Conservation (phyloP, 192 early-diverging fungal genomes). For the Backusella circina region DNA sequence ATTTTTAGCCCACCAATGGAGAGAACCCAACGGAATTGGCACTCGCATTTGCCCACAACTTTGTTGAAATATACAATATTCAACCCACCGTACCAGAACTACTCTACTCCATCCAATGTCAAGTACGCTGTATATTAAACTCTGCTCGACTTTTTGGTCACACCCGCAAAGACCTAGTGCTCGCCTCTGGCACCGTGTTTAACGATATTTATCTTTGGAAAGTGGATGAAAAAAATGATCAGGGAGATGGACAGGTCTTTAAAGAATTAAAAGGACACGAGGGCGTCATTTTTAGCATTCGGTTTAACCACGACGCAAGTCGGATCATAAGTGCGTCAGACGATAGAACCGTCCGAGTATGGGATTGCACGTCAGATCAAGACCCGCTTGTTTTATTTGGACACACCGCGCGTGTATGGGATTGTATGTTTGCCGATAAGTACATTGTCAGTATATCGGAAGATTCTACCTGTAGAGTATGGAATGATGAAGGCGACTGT, state of each 20-base stretch:
- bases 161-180: conserved; percentile 39
- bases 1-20: not conserved
- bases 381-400: conserved; percentile 53
- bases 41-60: conserved; percentile 74
- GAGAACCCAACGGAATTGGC: conserved; percentile 42
- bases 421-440: conserved; percentile 54
- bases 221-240: conserved; percentile 29
- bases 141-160: conserved; percentile 68
- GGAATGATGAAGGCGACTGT: conserved; percentile 56
- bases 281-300: conserved; percentile 77
- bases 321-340: conserved; percentile 71
- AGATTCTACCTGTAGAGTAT: conserved; percentile 79
- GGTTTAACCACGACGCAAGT: conserved; percentile 59
- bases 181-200: conserved; percentile 83
- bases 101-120: conserved; percentile 50
- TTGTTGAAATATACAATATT: conserved; percentile 55
- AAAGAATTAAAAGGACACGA: conserved; percentile 57
- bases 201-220: conserved; percentile 78
- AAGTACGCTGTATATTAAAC: conserved; percentile 70
- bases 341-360: conserved; percentile 78
- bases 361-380: conserved; percentile 24
- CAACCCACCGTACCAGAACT: conserved; percentile 12
- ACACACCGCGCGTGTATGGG: conserved; percentile 80
- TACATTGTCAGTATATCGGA: conserved; percentile 70
- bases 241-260: conserved; percentile 39